These are phyloP conservation scores for Gossypium bickii DNA, from an alignment of 345 rosid species.

Conservation along the genomic window DNA sequence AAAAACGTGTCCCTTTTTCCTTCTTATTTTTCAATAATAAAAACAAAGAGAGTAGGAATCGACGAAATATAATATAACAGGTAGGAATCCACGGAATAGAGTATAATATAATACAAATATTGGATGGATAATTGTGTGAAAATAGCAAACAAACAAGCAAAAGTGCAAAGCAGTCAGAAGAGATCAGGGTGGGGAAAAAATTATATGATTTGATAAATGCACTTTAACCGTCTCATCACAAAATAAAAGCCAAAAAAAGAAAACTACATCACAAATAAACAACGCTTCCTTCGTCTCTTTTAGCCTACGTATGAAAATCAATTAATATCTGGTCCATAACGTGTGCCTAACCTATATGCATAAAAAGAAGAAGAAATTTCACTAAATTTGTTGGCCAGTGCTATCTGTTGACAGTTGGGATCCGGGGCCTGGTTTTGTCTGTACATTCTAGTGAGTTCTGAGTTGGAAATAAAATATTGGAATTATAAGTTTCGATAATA, in stretches of 20 bases:
- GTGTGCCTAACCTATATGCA: no score
- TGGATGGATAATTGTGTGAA: constrained; percentile 7
- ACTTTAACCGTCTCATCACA: background rate
- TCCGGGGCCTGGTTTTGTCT: background rate
- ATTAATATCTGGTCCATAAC: no score
- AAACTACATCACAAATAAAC: background rate
- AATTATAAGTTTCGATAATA: no score
- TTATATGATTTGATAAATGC: background rate
- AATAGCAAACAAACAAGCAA: background rate
- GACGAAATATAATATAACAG: background rate
- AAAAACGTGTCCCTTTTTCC: background rate
- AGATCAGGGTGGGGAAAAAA: background rate
- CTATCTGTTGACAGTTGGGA: background rate
- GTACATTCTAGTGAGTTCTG: background rate
- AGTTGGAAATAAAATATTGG: background rate
- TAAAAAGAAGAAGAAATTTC: no score
- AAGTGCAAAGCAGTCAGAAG: constrained; percentile 13
- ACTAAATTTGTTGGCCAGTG: no score
- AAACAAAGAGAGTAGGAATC: background rate
- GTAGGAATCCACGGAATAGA: background rate
- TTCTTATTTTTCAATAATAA: background rate
- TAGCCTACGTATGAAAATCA: no score
- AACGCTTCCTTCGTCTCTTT: no score
- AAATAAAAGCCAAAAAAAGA: background rate
- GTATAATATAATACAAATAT: background rate